Evolutionary conservation across 257 asterid genomes (phyloP).

Genomic region (Rauvolfia tetraphylla): DNA sequence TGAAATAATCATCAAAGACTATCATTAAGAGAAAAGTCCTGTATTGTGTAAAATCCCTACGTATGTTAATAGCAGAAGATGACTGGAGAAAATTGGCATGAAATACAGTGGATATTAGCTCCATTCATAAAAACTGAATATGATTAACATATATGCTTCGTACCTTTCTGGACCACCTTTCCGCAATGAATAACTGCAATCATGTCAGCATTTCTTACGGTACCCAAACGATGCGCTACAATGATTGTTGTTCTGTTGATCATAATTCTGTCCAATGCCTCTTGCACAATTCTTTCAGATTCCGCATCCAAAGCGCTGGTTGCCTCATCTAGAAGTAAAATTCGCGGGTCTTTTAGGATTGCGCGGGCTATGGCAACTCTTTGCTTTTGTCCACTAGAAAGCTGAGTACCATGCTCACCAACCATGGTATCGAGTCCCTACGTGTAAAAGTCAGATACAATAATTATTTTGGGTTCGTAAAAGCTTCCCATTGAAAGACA

Average conservation of each 20-base stretch:
- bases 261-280: conserved; percentile 85
- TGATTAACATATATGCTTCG: background rate
- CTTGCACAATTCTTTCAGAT: conserved; percentile 81
- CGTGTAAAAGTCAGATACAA: conserved; percentile 8
- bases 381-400: conserved; percentile 91
- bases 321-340: conserved; percentile 80
- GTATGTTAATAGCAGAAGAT: background rate
- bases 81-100: background rate
- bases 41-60: no score
- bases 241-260: conserved; percentile 72
- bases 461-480: background rate
- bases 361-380: conserved; percentile 88
- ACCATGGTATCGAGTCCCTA: conserved; percentile 77
- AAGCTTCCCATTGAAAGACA: background rate
- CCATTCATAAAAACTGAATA: background rate
- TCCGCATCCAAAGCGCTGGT: conserved; percentile 91
- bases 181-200: conserved; percentile 80
- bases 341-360: conserved; percentile 68
- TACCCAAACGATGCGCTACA: conserved; percentile 81
- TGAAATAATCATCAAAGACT: no score
- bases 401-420: conserved; percentile 91
- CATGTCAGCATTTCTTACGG: conserved; percentile 72
- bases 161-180: conserved; percentile 80
- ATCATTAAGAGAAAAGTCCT: no score
- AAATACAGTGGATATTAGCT: background rate